Evolutionary conservation across 2,329 filamentous ascomycete species (phyloP).

Genomic region (Xylariaceae sp.): DNA sequence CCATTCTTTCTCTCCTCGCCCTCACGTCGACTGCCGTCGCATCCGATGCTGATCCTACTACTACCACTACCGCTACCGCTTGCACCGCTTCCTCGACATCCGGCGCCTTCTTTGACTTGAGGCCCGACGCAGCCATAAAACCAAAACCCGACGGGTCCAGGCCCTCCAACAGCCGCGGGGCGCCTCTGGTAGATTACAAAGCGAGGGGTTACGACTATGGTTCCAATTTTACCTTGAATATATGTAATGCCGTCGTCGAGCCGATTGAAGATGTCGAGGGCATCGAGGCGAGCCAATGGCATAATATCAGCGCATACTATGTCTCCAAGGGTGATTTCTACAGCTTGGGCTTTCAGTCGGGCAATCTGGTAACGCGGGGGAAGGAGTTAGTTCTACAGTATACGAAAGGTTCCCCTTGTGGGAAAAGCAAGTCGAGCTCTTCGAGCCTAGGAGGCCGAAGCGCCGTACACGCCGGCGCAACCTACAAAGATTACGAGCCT

Average conservation of each 20-base stretch:
- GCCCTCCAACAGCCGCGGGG: constrained; percentile 47
- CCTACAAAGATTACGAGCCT: constrained; percentile 41
- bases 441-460: constrained; percentile 39
- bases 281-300: constrained; percentile 66
- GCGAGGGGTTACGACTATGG: constrained; percentile 78
- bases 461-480: constrained; percentile 46
- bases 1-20: constrained; percentile 47
- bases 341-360: constrained; percentile 74
- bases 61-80: constrained; percentile 53
- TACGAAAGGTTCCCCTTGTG: constrained; percentile 77
- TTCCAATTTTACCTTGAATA: constrained; percentile 83
- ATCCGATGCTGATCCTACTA: constrained; percentile 47
- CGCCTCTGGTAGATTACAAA: constrained; percentile 60
- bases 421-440: constrained; percentile 48
- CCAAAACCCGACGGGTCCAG: constrained; percentile 52
- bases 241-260: constrained; percentile 78
- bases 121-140: constrained; percentile 58
- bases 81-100: constrained; percentile 64
- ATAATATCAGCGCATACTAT: constrained; percentile 83
- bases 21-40: constrained; percentile 41
- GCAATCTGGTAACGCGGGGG: constrained; percentile 64
- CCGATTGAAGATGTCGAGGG: constrained; percentile 67
- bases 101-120: constrained; percentile 66
- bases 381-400: constrained; percentile 81
- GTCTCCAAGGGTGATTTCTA: constrained; percentile 69